Evolutionary conservation across 208 protist species (phyloP).

Genomic region (Naegleria gruberi): DNA sequence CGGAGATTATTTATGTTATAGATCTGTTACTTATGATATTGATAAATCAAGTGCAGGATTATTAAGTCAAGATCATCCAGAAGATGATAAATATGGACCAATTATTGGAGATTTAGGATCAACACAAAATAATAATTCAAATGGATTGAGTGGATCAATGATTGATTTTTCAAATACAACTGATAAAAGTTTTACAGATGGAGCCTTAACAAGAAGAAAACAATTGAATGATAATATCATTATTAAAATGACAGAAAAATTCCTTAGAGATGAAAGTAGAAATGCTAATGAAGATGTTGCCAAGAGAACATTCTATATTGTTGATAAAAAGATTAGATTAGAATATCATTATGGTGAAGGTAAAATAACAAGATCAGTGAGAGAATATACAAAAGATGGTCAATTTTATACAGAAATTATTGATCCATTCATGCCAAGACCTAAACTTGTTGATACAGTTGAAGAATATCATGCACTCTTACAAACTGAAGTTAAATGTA

Average conservation of each 20-base stretch:
- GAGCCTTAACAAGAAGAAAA: not conserved
- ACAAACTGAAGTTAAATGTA: not conserved
- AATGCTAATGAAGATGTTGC: conserved; percentile 18
- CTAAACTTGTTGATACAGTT: not conserved
- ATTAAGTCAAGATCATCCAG: not conserved
- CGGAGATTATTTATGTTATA: not conserved
- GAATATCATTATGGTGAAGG: conserved; percentile 15
- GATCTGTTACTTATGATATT: not conserved
- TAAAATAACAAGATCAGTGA: not conserved
- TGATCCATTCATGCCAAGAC: not conserved
- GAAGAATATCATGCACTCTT: not conserved
- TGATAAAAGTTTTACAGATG: not conserved
- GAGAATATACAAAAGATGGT: conserved; percentile 10
- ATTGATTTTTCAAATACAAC: not conserved
- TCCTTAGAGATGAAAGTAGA: not conserved
- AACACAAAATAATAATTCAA: too few species aligned
- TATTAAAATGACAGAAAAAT: conserved; percentile 21
- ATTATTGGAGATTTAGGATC: not conserved
- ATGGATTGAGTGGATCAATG: not conserved
- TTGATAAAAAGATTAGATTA: not conserved
- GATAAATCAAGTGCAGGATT: not conserved
- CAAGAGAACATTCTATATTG: not conserved
- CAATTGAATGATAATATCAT: not conserved
- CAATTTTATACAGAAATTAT: not conserved
- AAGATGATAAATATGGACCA: not conserved